phyloP scores from a whole-genome alignment of 2,329 filamentous ascomycete species.

The Scedosporium dehoogii region DNA sequence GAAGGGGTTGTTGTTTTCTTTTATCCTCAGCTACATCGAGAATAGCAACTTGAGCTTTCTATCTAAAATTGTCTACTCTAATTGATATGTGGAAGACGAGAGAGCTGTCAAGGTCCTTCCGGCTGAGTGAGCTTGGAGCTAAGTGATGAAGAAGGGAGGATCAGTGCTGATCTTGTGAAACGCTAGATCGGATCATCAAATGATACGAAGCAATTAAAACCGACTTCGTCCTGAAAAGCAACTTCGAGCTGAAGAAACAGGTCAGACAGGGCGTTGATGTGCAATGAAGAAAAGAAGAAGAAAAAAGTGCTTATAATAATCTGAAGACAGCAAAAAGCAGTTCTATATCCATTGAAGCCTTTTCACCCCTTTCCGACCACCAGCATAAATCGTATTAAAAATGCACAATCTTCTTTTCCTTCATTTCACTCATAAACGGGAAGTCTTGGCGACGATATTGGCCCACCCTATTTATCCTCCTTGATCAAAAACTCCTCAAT shows the following conservation, averaged over 20 bases:
- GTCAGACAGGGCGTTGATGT: no score
- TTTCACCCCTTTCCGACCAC: not conserved
- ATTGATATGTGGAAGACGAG: not conserved
- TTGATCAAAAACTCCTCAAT: constrained; percentile 56
- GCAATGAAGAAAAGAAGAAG: not conserved
- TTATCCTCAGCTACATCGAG: not conserved
- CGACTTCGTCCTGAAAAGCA: no score
- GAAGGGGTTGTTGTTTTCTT: not conserved
- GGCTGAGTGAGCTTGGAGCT: not conserved
- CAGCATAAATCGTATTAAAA: not conserved
- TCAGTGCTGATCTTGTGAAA: no score
- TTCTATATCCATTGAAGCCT: not conserved
- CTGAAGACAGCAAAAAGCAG: not conserved
- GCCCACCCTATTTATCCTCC: constrained; percentile 5
- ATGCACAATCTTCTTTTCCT: not conserved
- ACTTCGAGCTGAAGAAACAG: no score
- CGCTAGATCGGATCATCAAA: no score
- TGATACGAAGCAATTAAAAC: no score
- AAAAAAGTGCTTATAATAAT: no score
- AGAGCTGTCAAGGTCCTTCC: not conserved
- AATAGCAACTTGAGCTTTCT: not conserved
- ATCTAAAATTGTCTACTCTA: not conserved
- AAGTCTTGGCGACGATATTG: not conserved
- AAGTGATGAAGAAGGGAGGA: not conserved
- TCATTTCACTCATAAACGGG: not conserved